A percentile compares a stretch with the other conserved stretches of the same genome.
phyloP scores from a whole-genome alignment of 2,329 filamentous ascomycete genomes.

The Fusarium sp. region DNA sequence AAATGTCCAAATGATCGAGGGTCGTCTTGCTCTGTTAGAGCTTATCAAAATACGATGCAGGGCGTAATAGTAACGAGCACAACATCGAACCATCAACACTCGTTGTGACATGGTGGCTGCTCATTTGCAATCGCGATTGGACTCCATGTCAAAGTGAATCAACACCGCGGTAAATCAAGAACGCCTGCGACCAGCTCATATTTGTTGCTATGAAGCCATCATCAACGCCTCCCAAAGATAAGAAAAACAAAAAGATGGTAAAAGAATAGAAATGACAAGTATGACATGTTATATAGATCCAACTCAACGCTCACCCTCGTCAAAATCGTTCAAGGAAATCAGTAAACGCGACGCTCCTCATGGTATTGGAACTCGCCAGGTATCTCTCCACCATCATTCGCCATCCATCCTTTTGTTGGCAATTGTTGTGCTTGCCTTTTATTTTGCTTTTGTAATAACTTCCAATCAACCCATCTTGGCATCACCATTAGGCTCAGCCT shows the following conservation, averaged over 20 bases:
- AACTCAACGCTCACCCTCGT: slow-evolving; percentile 12
- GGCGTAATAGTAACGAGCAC: not conserved
- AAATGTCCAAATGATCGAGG: not conserved
- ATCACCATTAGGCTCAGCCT: slow-evolving; percentile 41
- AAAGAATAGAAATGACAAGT: slow-evolving; percentile 1
- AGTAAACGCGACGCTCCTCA: slow-evolving; percentile 12
- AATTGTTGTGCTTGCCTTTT: slow-evolving; percentile 13
- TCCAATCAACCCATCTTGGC: slow-evolving; percentile 46
- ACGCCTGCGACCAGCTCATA: slow-evolving; percentile 18
- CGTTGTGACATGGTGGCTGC: not conserved
- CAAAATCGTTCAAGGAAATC: slow-evolving; percentile 6
- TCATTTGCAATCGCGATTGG: not conserved
- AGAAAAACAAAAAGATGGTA: not conserved
- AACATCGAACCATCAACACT: not conserved
- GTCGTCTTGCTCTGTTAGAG: slow-evolving; percentile 11
- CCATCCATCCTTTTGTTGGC: slow-evolving; percentile 4
- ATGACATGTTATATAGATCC: slow-evolving; percentile 6
- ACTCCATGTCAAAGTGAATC: not conserved
- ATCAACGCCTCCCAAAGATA: slow-evolving; percentile 29
- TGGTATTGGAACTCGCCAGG: slow-evolving; percentile 17
- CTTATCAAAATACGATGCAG: slow-evolving; percentile 1
- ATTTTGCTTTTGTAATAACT: slow-evolving; percentile 5
- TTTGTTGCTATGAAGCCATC: slow-evolving; percentile 32
- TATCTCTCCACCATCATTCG: slow-evolving; percentile 5
- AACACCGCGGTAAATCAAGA: not conserved